Evolutionary conservation across 305 asterid genomes (phyloP).

Genomic region (Caryopteris hybrid): DNA sequence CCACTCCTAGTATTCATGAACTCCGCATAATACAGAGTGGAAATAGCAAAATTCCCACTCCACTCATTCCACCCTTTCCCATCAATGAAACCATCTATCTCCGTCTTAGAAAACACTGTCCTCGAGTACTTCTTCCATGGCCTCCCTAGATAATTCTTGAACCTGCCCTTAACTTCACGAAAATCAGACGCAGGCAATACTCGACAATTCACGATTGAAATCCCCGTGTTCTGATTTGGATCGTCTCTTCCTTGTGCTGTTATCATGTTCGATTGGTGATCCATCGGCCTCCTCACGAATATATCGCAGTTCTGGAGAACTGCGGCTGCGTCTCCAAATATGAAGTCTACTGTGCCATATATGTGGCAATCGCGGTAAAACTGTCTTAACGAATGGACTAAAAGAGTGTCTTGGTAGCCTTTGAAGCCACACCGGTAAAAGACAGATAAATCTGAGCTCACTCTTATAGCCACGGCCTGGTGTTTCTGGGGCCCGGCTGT

Average conservation of each 20-base stretch:
- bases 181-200: conserved; percentile 41
- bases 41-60: conserved; percentile 53
- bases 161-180: conserved; percentile 14
- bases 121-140: conserved; percentile 72
- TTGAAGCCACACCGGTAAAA: conserved; percentile 62
- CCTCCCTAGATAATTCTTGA: conserved; percentile 52
- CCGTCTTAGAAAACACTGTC: conserved; percentile 49
- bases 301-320: conserved; percentile 61
- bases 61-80: conserved; percentile 61
- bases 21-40: conserved; percentile 66
- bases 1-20: conserved; percentile 58
- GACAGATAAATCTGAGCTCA: conserved; percentile 45
- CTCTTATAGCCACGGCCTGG: conserved; percentile 69
- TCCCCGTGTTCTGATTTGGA: conserved; percentile 57
- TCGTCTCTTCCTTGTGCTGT: conserved; percentile 65
- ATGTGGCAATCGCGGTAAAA: conserved; percentile 66
- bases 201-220: conserved; percentile 38
- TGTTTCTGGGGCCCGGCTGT: conserved; percentile 63
- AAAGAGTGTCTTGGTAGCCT: conserved; percentile 70
- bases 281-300: conserved; percentile 49
- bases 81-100: conserved; percentile 50
- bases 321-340: conserved; percentile 59
- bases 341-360: conserved; percentile 61
- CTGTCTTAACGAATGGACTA: conserved; percentile 52
- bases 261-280: conserved; percentile 52